Evolutionary conservation across 2,329 filamentous ascomycete genomes (phyloP).

Genomic region (Sporothrix variecibatus): DNA sequence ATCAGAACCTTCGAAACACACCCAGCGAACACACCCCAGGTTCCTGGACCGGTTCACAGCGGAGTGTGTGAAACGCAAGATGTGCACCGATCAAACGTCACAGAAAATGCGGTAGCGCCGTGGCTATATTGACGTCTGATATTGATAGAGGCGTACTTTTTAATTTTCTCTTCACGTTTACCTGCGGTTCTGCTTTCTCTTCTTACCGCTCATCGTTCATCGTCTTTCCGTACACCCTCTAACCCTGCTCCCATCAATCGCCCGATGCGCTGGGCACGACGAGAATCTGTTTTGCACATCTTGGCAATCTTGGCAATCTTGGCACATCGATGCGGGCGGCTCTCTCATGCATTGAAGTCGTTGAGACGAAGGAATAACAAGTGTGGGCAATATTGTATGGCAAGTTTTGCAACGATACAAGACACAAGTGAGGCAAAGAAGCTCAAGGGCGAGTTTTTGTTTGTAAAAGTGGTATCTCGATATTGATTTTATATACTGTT

Average conservation of each 20-base stretch:
- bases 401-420: background rate
- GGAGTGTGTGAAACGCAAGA: conserved; percentile 22
- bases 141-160: background rate
- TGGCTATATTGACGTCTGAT: background rate
- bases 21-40: background rate
- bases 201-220: background rate
- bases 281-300: conserved; percentile 20
- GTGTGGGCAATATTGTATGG: background rate
- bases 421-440: background rate
- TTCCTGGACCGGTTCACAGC: conserved; percentile 1
- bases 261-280: background rate
- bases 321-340: background rate
- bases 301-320: conserved; percentile 24
- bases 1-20: background rate
- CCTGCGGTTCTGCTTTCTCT: background rate
- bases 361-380: conserved; percentile 8
- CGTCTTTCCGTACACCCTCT: background rate
- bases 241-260: background rate
- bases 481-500: conserved; percentile 7
- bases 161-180: background rate
- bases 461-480: conserved; percentile 13
- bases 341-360: background rate
- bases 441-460: too few relatives aligned
- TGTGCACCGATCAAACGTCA: conserved; percentile 30
- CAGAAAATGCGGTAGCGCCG: background rate